A percentile compares a stretch with the other conserved stretches of the same genome.
phyloP scores from a whole-genome alignment of 345 rosid genomes.

The Ceriops decandra region DNA sequence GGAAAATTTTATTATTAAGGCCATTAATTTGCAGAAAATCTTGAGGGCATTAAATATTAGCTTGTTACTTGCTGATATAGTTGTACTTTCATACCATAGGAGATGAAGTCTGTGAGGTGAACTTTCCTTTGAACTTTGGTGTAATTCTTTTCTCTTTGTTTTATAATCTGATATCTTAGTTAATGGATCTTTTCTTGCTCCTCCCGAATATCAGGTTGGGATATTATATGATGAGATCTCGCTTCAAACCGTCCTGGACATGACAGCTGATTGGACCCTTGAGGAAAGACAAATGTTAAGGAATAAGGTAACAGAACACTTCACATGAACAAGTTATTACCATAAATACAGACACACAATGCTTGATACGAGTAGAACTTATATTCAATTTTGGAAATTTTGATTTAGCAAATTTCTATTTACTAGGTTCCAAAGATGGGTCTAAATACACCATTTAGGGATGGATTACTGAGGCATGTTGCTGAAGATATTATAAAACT shows the following conservation, averaged over 20 bases:
- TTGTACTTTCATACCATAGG: no score
- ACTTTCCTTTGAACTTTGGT: no score
- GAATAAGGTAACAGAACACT: slow-evolving; percentile 50
- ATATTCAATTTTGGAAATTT: slow-evolving; percentile 13
- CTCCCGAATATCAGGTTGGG: slow-evolving; percentile 64
- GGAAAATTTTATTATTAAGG: no score
- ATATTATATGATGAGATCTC: slow-evolving; percentile 77
- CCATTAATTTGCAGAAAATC: no score
- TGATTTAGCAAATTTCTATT: slow-evolving; percentile 18
- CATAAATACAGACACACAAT: not conserved
- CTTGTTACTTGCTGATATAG: no score
- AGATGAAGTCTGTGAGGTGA: no score
- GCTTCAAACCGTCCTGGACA: slow-evolving; percentile 68
- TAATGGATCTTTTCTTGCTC: slow-evolving; percentile 4
- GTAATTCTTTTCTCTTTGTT: not conserved
- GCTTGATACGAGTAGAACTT: not conserved
- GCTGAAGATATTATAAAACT: slow-evolving; percentile 79
- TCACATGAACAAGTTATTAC: not conserved
- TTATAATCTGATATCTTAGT: not conserved
- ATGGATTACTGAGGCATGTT: slow-evolving; percentile 67
- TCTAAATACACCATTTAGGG: slow-evolving; percentile 84
- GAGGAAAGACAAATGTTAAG: slow-evolving; percentile 91
- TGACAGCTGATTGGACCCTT: slow-evolving; percentile 88
- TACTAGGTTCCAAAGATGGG: slow-evolving; percentile 80
- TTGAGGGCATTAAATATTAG: no score